Conservation (phyloP, 2,329 filamentous ascomycete genomes). For the Thelonectria olida region DNA sequence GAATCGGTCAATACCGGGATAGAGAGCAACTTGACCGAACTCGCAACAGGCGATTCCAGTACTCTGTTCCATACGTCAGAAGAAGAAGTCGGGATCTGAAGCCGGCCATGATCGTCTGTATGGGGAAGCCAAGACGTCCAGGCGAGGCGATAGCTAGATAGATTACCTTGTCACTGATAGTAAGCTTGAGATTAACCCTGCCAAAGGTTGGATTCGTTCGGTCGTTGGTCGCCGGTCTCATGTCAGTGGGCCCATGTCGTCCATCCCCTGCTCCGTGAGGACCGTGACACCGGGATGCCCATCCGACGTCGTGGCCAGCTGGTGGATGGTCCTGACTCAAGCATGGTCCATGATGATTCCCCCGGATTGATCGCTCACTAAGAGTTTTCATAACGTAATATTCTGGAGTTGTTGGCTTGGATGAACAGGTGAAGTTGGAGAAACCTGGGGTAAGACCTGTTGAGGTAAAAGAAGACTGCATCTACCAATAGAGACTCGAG, state of each 20-base stretch:
- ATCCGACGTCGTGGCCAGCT: not conserved
- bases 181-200: not conserved
- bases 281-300: not conserved
- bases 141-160: not conserved
- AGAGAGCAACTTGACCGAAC: not conserved
- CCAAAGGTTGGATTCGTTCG: not conserved
- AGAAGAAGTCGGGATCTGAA: not conserved
- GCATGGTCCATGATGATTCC: not conserved
- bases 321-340: not conserved
- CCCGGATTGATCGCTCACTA: not conserved
- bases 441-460: too few relatives aligned
- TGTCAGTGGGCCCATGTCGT: not conserved
- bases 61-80: not conserved
- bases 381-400: not conserved
- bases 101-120: not conserved
- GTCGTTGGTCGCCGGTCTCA: not conserved
- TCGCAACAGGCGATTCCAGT: not conserved
- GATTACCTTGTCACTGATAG: not conserved
- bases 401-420: too few relatives aligned
- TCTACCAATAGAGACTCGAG: too few relatives aligned
- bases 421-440: too few relatives aligned
- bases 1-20: too few relatives aligned
- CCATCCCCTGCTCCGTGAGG: not conserved
- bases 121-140: not conserved
- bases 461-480: too few relatives aligned